These are phyloP conservation scores for Phytophthora pini DNA, from an alignment of 352 stramenopile genomes.

Conservation along the genomic window DNA sequence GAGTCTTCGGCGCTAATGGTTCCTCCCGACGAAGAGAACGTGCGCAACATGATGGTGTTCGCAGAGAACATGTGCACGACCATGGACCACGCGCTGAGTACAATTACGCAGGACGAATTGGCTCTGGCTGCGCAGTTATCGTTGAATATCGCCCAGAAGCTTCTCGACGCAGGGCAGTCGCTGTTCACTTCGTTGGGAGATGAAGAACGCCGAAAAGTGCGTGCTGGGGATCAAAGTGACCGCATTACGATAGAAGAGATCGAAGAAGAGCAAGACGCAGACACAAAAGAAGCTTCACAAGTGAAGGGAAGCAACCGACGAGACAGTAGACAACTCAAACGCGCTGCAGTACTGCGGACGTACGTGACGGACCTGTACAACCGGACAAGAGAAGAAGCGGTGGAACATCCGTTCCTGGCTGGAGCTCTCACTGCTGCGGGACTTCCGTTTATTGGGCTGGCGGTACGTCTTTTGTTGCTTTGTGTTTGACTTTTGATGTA, in stretches of 20 bases:
- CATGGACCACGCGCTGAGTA: conserved; percentile 76
- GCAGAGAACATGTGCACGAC: conserved; percentile 78
- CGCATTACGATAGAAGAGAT: conserved; percentile 83
- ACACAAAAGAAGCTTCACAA: conserved; percentile 11
- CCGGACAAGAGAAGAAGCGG: conserved; percentile 45
- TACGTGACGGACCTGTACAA: conserved; percentile 56
- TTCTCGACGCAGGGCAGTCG: conserved; percentile 70
- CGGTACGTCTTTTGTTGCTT: conserved; percentile 41
- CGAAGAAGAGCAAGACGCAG: conserved; percentile 35
- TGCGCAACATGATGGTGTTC: conserved; percentile 79
- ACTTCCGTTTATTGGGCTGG: conserved; percentile 83
- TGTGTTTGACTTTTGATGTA: not conserved
- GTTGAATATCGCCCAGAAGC: conserved; percentile 74
- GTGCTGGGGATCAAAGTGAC: conserved; percentile 42
- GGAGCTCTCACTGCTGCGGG: conserved; percentile 62
- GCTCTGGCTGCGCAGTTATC: conserved; percentile 71
- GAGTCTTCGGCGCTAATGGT: conserved; percentile 27
- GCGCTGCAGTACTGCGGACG: conserved; percentile 47
- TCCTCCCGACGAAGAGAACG: conserved; percentile 63
- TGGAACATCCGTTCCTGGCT: conserved; percentile 66
- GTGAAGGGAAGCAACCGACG: conserved; percentile 2
- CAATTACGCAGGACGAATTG: conserved; percentile 79
- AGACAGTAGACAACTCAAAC: conserved; percentile 20
- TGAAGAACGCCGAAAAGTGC: conserved; percentile 53
- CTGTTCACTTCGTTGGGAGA: conserved; percentile 79